Conservation (phyloP, 768 basidiomycete species). For the Tricholomella constricta region DNA sequence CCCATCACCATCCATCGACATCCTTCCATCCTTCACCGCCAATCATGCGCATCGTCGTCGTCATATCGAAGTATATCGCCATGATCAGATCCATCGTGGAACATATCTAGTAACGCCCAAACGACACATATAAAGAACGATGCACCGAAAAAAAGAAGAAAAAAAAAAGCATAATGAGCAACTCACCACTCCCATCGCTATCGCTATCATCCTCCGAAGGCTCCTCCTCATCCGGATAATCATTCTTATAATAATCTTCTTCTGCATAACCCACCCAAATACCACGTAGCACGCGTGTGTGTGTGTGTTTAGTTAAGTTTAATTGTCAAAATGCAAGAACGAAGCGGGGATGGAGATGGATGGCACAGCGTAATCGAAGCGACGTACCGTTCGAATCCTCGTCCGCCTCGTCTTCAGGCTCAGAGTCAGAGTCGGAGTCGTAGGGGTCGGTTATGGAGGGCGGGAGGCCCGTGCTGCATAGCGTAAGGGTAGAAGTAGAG, state of each 20-base stretch:
- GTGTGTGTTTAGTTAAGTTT: too few species aligned
- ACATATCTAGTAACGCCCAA: constrained; percentile 45
- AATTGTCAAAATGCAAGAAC: too few species aligned
- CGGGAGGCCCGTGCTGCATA: constrained; percentile 63
- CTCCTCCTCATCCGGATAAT: constrained; percentile 78
- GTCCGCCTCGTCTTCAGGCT: constrained; percentile 74
- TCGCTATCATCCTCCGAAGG: too few species aligned
- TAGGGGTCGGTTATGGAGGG: constrained; percentile 52
- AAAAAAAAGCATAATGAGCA: too few species aligned
- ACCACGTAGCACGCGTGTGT: too few species aligned
- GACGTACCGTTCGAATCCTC: constrained; percentile 80
- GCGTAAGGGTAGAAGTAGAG: constrained; percentile 4
- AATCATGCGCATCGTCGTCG: constrained; percentile 26
- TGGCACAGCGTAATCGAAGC: background rate
- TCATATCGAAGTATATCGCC: constrained; percentile 40
- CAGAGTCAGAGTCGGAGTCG: constrained; percentile 65
- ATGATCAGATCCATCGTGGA: constrained; percentile 55
- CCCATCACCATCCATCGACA: too few species aligned
- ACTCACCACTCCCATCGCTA: too few species aligned
- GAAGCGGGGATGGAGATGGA: constrained; percentile 2
- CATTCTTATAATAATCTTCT: constrained; percentile 84
- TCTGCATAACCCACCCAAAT: too few species aligned
- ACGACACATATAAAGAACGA: constrained; percentile 17
- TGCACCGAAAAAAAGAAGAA: constrained; percentile 37
- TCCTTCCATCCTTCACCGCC: too few species aligned